These are phyloP conservation scores for Taiozyma sp. DNA, from an alignment of 1,139 yeast genomes.

Conservation along the genomic window DNA sequence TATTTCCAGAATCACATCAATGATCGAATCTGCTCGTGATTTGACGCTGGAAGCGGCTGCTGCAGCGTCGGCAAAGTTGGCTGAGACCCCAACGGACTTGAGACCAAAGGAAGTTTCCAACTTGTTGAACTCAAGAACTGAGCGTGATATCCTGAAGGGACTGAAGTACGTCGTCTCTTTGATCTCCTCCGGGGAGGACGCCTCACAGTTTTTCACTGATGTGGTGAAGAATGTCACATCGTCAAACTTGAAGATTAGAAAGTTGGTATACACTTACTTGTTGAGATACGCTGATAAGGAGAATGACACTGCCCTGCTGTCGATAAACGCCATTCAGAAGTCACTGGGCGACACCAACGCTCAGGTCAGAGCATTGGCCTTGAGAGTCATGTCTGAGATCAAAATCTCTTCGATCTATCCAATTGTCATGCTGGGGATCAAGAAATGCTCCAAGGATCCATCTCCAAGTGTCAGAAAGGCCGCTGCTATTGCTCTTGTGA, in stretches of 20 bases:
- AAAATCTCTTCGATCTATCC: slow-evolving; percentile 77
- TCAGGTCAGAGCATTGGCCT: slow-evolving; percentile 63
- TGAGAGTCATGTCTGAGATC: slow-evolving; percentile 78
- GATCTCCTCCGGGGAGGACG: slow-evolving; percentile 63
- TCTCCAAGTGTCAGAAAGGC: slow-evolving; percentile 78
- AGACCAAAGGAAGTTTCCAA: slow-evolving; percentile 62
- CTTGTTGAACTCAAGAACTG: slow-evolving; percentile 63
- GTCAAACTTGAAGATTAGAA: slow-evolving; percentile 60
- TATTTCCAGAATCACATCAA: slow-evolving; percentile 44
- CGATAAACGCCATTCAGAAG: slow-evolving; percentile 91
- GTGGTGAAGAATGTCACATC: slow-evolving; percentile 87
- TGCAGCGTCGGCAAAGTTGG: slow-evolving; percentile 63
- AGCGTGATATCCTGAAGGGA: slow-evolving; percentile 70
- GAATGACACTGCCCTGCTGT: slow-evolving; percentile 82
- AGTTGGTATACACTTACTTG: slow-evolving; percentile 75
- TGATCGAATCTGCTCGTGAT: slow-evolving; percentile 79
- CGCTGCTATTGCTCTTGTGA: slow-evolving; percentile 73
- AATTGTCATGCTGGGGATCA: slow-evolving; percentile 69
- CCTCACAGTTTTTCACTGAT: slow-evolving; percentile 68
- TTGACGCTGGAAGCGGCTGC: slow-evolving; percentile 80
- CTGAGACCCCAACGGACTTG: slow-evolving; percentile 50
- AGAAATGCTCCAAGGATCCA: slow-evolving; percentile 64
- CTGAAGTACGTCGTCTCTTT: slow-evolving; percentile 69
- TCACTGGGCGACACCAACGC: slow-evolving; percentile 69
- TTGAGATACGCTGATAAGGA: slow-evolving; percentile 77